Conservation (phyloP, 495 filamentous ascomycete species). For the Xylaria nigripes region DNA sequence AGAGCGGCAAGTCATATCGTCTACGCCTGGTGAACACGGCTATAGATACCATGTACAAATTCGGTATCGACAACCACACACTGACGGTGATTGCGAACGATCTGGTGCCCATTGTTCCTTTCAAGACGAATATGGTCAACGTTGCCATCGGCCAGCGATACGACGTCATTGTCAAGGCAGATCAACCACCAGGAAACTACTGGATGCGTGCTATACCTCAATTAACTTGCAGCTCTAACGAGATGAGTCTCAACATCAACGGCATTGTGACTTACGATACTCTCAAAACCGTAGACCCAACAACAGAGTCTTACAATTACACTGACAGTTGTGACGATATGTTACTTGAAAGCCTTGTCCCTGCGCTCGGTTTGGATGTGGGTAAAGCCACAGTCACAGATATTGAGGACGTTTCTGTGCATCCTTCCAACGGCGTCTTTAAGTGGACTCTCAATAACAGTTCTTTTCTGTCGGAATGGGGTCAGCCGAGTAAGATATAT, state of each 20-base stretch:
- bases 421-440: slow-evolving; percentile 23
- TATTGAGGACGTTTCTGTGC: slow-evolving; percentile 24
- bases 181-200: slow-evolving; percentile 43
- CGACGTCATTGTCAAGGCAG: slow-evolving; percentile 54
- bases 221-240: slow-evolving; percentile 38
- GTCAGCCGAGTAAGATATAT: slow-evolving; percentile 23
- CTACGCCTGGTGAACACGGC: slow-evolving; percentile 50
- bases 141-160: slow-evolving; percentile 64
- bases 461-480: slow-evolving; percentile 37
- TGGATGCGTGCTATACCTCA: slow-evolving; percentile 57
- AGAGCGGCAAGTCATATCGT: slow-evolving; percentile 38
- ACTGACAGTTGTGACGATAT: slow-evolving; percentile 37
- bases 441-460: slow-evolving; percentile 37
- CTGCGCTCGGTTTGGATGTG: slow-evolving; percentile 32
- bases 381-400: slow-evolving; percentile 17
- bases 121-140: slow-evolving; percentile 32
- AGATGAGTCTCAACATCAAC: slow-evolving; percentile 39
- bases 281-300: slow-evolving; percentile 27
- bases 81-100: slow-evolving; percentile 42
- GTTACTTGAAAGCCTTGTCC: slow-evolving; percentile 31
- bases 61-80: slow-evolving; percentile 44
- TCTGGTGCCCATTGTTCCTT: slow-evolving; percentile 43
- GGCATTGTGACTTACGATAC: slow-evolving; percentile 50
- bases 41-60: slow-evolving; percentile 40
- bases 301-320: slow-evolving; percentile 19